A percentile compares a stretch with the other conserved stretches of the same genome.
These are phyloP conservation scores for Dovyalis caffra DNA, from an alignment of 345 rosid genomes.

Conservation along the genomic window DNA sequence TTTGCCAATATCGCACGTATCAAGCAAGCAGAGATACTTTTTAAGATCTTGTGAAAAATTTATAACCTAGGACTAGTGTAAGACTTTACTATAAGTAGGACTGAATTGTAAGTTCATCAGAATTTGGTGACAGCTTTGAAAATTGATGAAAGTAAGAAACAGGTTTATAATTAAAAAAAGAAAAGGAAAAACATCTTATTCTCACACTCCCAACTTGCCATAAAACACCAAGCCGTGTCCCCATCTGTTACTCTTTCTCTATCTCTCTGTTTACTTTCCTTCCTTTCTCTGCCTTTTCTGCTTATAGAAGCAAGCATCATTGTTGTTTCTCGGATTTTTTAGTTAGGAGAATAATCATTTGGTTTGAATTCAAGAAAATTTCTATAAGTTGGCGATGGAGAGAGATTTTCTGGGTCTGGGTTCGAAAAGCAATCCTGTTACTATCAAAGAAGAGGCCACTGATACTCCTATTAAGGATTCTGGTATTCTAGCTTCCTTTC, in stretches of 20 bases:
- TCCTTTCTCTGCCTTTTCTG: conserved; percentile 9
- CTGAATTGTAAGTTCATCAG: neutral
- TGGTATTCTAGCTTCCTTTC: conserved; percentile 26
- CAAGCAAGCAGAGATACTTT: no score
- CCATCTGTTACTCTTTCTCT: neutral
- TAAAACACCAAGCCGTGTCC: neutral
- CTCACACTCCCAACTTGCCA: neutral
- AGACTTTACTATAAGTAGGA: neutral
- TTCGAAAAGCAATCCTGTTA: conserved; percentile 36
- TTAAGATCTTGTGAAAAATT: neutral
- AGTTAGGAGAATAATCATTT: neutral
- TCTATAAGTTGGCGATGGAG: conserved; percentile 34
- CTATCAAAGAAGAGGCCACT: conserved; percentile 43
- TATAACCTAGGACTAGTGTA: neutral
- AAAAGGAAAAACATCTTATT: neutral
- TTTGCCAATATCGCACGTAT: no score
- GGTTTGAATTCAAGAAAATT: neutral
- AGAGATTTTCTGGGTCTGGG: conserved; percentile 56
- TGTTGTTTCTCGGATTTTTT: neutral
- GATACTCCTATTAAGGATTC: conserved; percentile 40
- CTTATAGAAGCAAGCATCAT: conserved; percentile 3
- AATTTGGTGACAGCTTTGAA: neutral
- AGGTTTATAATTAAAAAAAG: neutral
- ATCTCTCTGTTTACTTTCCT: neutral
- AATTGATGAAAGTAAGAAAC: no score